phyloP scores from a whole-genome alignment of 75 land plant genomes.

The Pinus taeda region DNA sequence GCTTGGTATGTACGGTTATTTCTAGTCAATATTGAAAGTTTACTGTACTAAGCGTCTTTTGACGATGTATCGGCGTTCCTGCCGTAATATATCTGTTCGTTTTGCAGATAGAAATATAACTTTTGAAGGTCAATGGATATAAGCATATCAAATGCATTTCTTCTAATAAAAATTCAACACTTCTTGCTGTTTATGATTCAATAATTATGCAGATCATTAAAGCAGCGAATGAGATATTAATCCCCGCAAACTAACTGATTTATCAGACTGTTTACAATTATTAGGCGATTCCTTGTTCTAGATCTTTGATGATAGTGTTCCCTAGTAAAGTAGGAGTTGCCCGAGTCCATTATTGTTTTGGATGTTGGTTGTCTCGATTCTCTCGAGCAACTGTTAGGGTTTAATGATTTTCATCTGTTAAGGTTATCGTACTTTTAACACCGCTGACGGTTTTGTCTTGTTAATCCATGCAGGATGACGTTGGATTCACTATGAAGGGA shows the following conservation, averaged over 20 bases:
- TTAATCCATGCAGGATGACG: conserved; percentile 1
- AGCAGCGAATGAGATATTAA: background rate
- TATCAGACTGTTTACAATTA: background rate
- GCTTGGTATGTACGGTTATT: no score
- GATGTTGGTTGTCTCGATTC: no score
- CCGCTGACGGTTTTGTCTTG: background rate
- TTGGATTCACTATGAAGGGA: background rate
- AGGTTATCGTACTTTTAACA: no score
- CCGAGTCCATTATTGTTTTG: background rate
- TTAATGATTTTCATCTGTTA: background rate
- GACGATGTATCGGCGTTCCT: background rate
- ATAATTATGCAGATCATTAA: background rate
- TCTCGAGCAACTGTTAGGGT: background rate
- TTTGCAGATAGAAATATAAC: background rate
- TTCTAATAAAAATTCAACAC: background rate
- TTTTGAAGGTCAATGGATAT: background rate
- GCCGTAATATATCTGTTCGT: background rate
- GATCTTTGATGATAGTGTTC: background rate
- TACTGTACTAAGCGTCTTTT: no score
- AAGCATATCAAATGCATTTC: background rate
- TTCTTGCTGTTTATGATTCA: background rate
- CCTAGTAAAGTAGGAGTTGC: background rate
- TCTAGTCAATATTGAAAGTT: no score
- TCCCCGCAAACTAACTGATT: background rate
- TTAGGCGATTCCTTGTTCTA: background rate